Evolutionary conservation across 2,329 filamentous ascomycete species (phyloP), one percentile per base, ranked within the genome.

Genomic region (Sporothrix globosa): DNA sequence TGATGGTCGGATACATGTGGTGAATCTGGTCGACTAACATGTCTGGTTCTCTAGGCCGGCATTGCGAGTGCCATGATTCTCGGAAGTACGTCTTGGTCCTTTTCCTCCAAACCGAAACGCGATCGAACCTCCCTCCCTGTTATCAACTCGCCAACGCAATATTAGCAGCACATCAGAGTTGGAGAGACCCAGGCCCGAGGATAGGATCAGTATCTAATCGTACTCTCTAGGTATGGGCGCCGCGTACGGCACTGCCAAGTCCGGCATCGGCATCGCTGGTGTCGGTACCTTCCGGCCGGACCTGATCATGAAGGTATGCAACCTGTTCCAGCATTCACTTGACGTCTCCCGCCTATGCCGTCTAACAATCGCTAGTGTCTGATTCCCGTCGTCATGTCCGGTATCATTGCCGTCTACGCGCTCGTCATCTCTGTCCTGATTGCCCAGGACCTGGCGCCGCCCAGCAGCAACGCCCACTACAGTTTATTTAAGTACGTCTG

Each of bases 371-470:
- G 0, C 14, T 76, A 93, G 91, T 94, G 91, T 70, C 84, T 95
- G 68, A 94, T 95, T 75, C 92, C 92, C 73, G 92, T 96, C 75
- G 90, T 99, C 84, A 99, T 99, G 96, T 97, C 96, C 76, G 96
- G 96, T 88, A 99, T 99, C 79, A 93, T 99, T 78, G 96, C 96
- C 71, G 96, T 99, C 75, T 99, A 99, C 83, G 92, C 94, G 67
- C 91, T 99, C 76, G 96, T 99, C 77, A 94, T 99, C 76, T 92
- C 95, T 21, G 96, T 99, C 78, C 88, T 99, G 75, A 99, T 99
- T 80, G 92, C 93, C 70, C 91, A 93, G 81, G 93, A 97, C 80
- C 89, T 98, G 80, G 87, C 86, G 66, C 92, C 93, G 4, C 39
- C 91, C 90, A 70, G 85, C 87, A 19, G 82, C 82, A 24, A 83